Conservation (phyloP, 441 rosid genomes). For the Populus trichocarpa region DNA sequence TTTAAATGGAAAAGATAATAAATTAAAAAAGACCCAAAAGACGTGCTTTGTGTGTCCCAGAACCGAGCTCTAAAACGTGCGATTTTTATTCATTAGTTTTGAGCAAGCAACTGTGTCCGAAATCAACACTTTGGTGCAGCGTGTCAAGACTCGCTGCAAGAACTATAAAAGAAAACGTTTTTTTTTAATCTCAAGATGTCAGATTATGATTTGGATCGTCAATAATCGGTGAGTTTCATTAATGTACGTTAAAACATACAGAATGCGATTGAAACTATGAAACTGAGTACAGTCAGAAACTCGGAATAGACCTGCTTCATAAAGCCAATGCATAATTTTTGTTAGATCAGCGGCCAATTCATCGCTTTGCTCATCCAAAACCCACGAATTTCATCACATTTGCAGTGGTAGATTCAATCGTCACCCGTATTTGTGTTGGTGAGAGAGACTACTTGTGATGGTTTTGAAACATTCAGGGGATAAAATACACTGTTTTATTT, state of each 20-base stretch:
- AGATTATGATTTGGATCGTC: neutral
- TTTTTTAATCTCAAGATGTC: no score
- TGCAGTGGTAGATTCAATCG: neutral
- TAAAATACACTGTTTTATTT: no score
- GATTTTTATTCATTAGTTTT: no score
- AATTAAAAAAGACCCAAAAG: no score
- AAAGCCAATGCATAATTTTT: no score
- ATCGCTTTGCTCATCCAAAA: neutral
- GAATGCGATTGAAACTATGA: neutral
- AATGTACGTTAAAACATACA: neutral
- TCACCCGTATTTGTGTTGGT: neutral
- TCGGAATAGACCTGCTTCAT: no score
- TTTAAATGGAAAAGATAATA: no score
- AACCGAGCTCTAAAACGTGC: neutral
- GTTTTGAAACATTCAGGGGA: no score
- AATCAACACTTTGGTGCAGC: neutral
- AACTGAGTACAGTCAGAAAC: no score
- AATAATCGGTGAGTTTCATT: neutral
- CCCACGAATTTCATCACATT: neutral
- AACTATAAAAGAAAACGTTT: neutral
- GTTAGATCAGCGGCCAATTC: neutral
- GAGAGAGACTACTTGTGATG: no score
- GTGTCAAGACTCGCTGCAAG: neutral
- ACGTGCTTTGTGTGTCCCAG: neutral
- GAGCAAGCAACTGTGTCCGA: neutral